Percentiles rank a stretch among this genome's conserved stretches.
Conservation (phyloP, 2,329 filamentous ascomycete species). For the Sordariomycetes sp. region DNA sequence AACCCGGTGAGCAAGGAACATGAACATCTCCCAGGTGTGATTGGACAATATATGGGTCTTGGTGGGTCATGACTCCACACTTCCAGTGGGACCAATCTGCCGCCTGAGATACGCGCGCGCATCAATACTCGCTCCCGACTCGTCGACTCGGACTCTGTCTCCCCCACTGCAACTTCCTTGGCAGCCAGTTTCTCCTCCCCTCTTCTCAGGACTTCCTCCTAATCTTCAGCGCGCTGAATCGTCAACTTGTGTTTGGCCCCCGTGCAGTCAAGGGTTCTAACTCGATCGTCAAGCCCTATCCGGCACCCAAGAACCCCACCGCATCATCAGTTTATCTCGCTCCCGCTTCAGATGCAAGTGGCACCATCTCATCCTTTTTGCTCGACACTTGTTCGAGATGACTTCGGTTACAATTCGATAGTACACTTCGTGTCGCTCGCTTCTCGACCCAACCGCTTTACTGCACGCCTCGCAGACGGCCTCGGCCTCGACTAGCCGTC, state of each 20-base stretch:
- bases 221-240: background rate
- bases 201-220: background rate
- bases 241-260: too few species aligned
- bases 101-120: background rate
- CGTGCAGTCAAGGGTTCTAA: background rate
- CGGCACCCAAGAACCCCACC: too few species aligned
- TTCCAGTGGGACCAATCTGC: background rate
- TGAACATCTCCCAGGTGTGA: background rate
- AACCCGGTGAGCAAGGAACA: conserved; percentile 1
- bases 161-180: background rate
- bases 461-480: background rate
- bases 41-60: too few species aligned
- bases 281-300: background rate
- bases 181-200: background rate
- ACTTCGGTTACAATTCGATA: background rate
- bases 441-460: background rate
- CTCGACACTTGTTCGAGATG: background rate
- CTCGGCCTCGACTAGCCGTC: background rate
- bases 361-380: too few species aligned
- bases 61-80: too few species aligned
- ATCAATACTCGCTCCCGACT: background rate
- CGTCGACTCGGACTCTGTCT: background rate
- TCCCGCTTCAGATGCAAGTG: too few species aligned
- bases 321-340: too few species aligned
- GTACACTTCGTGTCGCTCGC: background rate